Evolutionary conservation across 2,329 filamentous ascomycete genomes (phyloP).

Genomic region (Talaromyces sp.): DNA sequence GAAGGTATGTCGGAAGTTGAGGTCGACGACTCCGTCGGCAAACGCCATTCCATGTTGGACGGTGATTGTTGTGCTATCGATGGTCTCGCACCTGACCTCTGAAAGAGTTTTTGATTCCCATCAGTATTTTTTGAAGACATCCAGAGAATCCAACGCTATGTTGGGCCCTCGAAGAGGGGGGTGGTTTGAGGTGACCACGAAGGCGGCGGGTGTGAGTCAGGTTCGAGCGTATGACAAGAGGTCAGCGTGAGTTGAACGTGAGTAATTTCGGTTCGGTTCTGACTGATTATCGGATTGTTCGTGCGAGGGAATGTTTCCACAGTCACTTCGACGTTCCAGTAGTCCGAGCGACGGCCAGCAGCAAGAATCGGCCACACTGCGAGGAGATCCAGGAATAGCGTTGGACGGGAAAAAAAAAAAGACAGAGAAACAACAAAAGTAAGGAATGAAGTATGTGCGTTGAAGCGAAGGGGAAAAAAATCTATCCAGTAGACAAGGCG

Average conservation of each 20-base stretch:
- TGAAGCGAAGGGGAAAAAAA: constrained; percentile 2
- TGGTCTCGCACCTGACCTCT: constrained; percentile 37
- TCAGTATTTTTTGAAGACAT: constrained; percentile 36
- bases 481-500: constrained; percentile 13
- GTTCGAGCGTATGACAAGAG: neutral
- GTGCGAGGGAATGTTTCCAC: neutral
- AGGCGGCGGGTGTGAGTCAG: constrained; percentile 8
- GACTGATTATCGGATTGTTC: neutral
- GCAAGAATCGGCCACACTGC: neutral
- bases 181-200: constrained; percentile 11
- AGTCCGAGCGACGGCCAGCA: neutral
- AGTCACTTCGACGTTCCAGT: neutral
- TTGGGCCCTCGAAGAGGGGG: constrained; percentile 19
- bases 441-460: constrained; percentile 7
- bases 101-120: constrained; percentile 38
- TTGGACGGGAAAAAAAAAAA: neutral
- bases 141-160: constrained; percentile 34
- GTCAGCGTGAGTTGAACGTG: neutral
- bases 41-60: constrained; percentile 39
- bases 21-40: constrained; percentile 24
- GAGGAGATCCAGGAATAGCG: neutral
- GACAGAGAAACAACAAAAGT: neutral
- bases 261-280: neutral
- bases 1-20: constrained; percentile 31
- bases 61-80: constrained; percentile 37